phyloP scores from a whole-genome alignment of 176 grass and related monocot species.

The Thalia dealbata region DNA sequence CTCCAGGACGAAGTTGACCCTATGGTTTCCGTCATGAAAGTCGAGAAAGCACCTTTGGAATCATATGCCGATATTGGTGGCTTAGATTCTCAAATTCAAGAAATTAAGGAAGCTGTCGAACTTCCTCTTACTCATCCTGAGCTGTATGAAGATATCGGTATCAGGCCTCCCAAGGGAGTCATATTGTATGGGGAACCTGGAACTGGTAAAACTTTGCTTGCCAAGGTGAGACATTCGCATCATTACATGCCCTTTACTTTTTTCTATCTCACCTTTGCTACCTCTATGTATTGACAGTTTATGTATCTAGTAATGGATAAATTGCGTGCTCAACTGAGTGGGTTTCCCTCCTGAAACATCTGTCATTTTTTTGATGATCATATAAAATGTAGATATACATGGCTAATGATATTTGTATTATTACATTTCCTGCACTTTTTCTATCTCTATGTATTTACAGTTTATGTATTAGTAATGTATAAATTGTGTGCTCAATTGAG shows the following conservation, averaged over 20 bases:
- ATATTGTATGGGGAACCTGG: slow-evolving; percentile 16
- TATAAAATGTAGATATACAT: neutral
- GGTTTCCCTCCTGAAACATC: neutral
- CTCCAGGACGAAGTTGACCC: slow-evolving; percentile 16
- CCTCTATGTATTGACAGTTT: neutral
- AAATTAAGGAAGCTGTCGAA: slow-evolving; percentile 17
- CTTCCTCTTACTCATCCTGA: slow-evolving; percentile 18
- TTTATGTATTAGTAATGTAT: neutral
- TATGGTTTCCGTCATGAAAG: slow-evolving; percentile 17
- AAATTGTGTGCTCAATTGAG: neutral
- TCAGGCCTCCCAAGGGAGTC: slow-evolving; percentile 10
- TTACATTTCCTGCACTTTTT: neutral
- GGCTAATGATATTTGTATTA: neutral
- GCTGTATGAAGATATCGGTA: slow-evolving; percentile 13
- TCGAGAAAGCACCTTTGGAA: slow-evolving; percentile 15
- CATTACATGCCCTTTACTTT: neutral
- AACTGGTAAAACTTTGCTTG: slow-evolving; percentile 15
- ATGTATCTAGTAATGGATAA: neutral
- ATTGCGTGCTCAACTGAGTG: neutral
- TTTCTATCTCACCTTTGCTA: too few relatives aligned
- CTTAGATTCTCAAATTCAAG: slow-evolving; percentile 15
- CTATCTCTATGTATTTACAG: neutral
- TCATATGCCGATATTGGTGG: slow-evolving; percentile 19
- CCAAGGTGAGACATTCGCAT: neutral
- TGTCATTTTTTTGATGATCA: neutral